Evolutionary conservation across 2,329 filamentous ascomycete species (phyloP), one percentile per base, ranked within the genome.

Genomic region (Ceratocystiopsis brevicomis): DNA sequence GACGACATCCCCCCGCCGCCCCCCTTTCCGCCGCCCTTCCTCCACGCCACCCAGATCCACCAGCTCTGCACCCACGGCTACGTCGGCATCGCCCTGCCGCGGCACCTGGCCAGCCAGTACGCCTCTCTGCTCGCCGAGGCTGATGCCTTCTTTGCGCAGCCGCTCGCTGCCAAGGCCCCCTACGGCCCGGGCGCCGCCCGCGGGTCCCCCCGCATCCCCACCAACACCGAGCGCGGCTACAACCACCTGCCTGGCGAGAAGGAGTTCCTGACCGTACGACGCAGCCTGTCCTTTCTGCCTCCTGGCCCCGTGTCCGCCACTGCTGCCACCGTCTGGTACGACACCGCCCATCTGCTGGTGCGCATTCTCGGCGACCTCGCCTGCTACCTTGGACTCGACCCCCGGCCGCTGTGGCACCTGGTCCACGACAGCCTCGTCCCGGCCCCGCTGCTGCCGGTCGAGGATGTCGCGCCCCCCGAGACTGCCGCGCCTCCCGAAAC

Each of bases 11-110:
- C 25, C 6, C 42, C 49, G 3, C 46, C 47, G 25, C 47, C 47
- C 5, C 38, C 44, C 1, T 39, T 44, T 6, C 48, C 51, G 17
- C 49, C 48, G n/a, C 49, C 51, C 15, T 19, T 52, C n/a, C 47
- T 52, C 16, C n/a, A 41, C 10, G 38, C 41, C 11, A 32, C 40
- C 9, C 43, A 44, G 25, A 32, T 49, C 8, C 42, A 43, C 38
- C 46, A 53, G n/a, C 49, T 53, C n/a, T 49, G 47, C 47, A 39
- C 46, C 13, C 45, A 52, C 16, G 51, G 51, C 43, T 49, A 47
- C 42, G 38, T 48, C 12, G 47, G 42, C 38, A 40, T 52, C 18
- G 32, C 33, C 3, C 41, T 51, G 33, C 51, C 47, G 10, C 42
- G 37, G 1, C 43, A 44, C 14, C 45, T 53, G 2, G 41, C 30